A percentile compares a stretch with the other conserved stretches of the same genome.
Evolutionary conservation across 768 basidiomycete genomes (phyloP).

Genomic region (Panaeolus papilionaceus): DNA sequence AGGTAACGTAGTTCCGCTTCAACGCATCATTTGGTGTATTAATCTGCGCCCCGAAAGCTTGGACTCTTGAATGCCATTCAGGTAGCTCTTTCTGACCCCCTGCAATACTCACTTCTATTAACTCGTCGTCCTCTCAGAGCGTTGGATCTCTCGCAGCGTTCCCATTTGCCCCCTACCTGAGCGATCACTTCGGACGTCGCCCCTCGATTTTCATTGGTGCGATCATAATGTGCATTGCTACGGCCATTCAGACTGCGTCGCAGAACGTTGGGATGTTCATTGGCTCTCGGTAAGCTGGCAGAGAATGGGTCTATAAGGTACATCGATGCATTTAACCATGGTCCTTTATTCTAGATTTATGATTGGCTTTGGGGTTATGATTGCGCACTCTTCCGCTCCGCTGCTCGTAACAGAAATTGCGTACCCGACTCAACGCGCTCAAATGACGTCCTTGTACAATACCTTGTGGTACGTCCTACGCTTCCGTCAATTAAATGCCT

Average conservation of each 20-base stretch:
- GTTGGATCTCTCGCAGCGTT: conserved; percentile 73
- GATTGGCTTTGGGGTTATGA: conserved; percentile 79
- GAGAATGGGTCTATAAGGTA: no score
- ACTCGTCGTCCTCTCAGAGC: conserved; percentile 45
- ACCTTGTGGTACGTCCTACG: conserved; percentile 87
- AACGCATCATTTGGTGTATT: not conserved
- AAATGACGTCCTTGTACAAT: conserved; percentile 80
- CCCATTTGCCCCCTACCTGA: conserved; percentile 74
- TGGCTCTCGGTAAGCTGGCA: conserved; percentile 57
- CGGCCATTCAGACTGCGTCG: conserved; percentile 71
- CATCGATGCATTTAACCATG: no score
- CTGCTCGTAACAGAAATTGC: conserved; percentile 87
- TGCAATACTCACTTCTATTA: not conserved
- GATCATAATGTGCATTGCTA: conserved; percentile 69
- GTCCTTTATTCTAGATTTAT: conserved; percentile 44
- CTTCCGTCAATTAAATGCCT: conserved; percentile 39
- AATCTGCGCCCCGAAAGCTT: conserved; percentile 42
- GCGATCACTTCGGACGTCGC: conserved; percentile 76
- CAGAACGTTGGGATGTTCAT: conserved; percentile 81
- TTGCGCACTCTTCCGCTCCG: conserved; percentile 79
- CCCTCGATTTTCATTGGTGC: conserved; percentile 72
- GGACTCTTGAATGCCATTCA: conserved; percentile 81
- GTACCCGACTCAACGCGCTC: conserved; percentile 85
- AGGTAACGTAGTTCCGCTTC: not conserved
- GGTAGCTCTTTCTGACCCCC: conserved; percentile 25